phyloP scores from a whole-genome alignment of 2,329 filamentous ascomycete species.

The Phoma sp. region DNA sequence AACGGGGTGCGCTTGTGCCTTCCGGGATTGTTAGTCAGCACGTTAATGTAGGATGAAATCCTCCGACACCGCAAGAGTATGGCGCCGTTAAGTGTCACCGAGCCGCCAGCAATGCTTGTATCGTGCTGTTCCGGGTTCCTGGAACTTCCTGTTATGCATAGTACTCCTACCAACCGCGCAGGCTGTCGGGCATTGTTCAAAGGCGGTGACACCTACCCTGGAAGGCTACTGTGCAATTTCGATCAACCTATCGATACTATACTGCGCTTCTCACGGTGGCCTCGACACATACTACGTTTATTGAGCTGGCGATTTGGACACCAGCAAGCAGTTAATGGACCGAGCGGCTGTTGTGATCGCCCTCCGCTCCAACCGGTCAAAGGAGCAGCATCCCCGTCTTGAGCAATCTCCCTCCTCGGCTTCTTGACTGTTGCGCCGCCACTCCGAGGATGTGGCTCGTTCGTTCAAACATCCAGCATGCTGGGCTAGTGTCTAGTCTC shows the following conservation, averaged over 20 bases:
- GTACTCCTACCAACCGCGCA: background rate
- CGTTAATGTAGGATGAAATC: background rate
- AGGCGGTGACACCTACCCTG: background rate
- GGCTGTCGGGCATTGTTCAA: background rate
- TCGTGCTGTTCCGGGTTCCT: background rate
- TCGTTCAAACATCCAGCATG: background rate
- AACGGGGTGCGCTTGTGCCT: background rate
- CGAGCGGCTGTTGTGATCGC: conserved; percentile 3
- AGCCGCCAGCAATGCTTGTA: background rate
- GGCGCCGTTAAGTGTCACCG: background rate
- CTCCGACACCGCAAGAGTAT: background rate
- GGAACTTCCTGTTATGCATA: too few species aligned
- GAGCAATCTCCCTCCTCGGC: conserved; percentile 9
- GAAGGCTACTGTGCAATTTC: too few species aligned
- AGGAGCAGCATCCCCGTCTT: conserved; percentile 15
- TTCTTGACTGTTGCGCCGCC: background rate
- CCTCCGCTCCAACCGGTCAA: conserved; percentile 1
- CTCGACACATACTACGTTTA: background rate
- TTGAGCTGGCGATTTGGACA: background rate
- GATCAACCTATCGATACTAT: too few species aligned
- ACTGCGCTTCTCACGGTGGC: too few species aligned
- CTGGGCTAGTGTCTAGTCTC: background rate
- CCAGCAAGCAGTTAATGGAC: background rate
- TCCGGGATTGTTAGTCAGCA: background rate
- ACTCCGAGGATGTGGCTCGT: background rate